Base-by-base conservation (phyloP, 164 flowering plant species). In the Liriodendron chinense region DNA sequence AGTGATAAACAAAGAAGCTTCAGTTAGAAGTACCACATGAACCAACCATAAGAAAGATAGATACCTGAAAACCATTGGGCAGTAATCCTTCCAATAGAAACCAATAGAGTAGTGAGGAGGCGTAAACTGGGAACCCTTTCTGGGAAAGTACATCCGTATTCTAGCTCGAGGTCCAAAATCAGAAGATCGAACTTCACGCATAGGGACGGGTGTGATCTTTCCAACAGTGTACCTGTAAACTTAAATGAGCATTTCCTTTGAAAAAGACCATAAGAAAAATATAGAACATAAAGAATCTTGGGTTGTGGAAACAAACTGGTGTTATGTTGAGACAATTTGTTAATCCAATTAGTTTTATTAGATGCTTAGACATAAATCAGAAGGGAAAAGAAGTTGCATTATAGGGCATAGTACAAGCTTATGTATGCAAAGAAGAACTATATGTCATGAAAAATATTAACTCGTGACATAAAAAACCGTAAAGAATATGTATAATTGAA, bases 41-140 rank as follows among this genome's bases (percentile, higher is more conserved):
- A 18, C 70, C 71, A 68, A 26, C 48, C 56, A 26, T 53, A 34
- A 63, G 70, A 64, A 47, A 63, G 21, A 47, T 14, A 71, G 47
- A 65, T 87, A 96, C 99, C 99, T 94, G 85, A 96, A 94, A 71
- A 92, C 98, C 98, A 94, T 94, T 57, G 99, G 98, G 83, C 99
- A 96, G 74, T 94, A 94, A 76, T 96, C 99, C 79, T 92, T 94
- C 99, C 99, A 96, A 53, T 83, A 79, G 82, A 96, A 96, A 77
- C 87, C 92, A 70, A 90, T 68, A 22, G 98, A 94, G 74, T 80
- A 65, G 82, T 94, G 99, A 66, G 97, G 85, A 79, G 99, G 98
- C 66, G 99, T 96, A 79, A 89, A 83, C 74, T 87, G 88, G 72
- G 99, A 94, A 50, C 99, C 99, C 77, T 86, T 85, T 75, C 82